A percentile compares a stretch with the other conserved stretches of the same genome.
These are phyloP conservation scores for Thymus mandschuricus DNA, from an alignment of 257 asterid genomes.

Conservation along the genomic window DNA sequence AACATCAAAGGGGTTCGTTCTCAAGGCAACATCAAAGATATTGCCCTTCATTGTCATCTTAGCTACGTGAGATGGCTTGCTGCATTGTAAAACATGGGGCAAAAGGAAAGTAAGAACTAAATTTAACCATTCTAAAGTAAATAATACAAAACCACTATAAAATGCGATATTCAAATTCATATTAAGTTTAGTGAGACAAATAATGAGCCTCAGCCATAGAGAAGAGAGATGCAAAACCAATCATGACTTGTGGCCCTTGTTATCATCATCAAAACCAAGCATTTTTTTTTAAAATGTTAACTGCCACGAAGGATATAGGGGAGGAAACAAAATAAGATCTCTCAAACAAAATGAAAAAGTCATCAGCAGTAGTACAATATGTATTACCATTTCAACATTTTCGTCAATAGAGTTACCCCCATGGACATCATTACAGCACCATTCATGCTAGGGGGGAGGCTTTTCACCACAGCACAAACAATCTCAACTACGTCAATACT, in stretches of 20 bases:
- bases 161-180: background rate
- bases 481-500: slow-evolving; percentile 79
- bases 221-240: background rate
- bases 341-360: slow-evolving; percentile 7
- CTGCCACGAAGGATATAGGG: background rate
- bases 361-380: slow-evolving; percentile 5
- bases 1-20: slow-evolving; percentile 53
- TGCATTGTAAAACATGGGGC: slow-evolving; percentile 48
- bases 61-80: slow-evolving; percentile 78
- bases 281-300: slow-evolving; percentile 7
- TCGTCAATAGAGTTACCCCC: slow-evolving; percentile 79
- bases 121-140: background rate
- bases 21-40: slow-evolving; percentile 76
- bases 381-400: slow-evolving; percentile 83
- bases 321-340: slow-evolving; percentile 9
- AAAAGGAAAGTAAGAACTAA: slow-evolving; percentile 28
- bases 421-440: slow-evolving; percentile 73
- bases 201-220: slow-evolving; percentile 16
- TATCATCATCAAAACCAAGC: slow-evolving; percentile 24
- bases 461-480: slow-evolving; percentile 69
- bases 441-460: slow-evolving; percentile 56
- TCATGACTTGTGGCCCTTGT: slow-evolving; percentile 3
- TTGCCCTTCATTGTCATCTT: slow-evolving; percentile 57
- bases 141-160: slow-evolving; percentile 7
- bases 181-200: slow-evolving; percentile 11